phyloP scores from a whole-genome alignment of 257 asterid genomes.

The Osmanthus fragrans region DNA sequence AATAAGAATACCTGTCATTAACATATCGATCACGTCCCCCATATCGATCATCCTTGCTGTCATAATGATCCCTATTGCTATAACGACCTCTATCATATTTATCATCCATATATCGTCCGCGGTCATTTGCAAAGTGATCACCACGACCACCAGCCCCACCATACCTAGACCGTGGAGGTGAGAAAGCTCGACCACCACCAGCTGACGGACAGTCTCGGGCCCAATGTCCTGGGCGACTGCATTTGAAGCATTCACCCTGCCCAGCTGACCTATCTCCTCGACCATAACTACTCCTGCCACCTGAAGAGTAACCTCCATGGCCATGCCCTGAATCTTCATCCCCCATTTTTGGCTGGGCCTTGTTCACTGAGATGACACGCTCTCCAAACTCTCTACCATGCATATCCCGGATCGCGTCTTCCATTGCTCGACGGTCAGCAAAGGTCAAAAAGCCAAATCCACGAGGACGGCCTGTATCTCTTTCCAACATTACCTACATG shows the following conservation, averaged over 20 bases:
- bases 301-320: constrained; percentile 66
- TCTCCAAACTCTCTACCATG: constrained; percentile 91
- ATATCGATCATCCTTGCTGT: constrained; percentile 60
- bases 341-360: constrained; percentile 85
- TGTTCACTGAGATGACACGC: constrained; percentile 86
- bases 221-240: constrained; percentile 98
- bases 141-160: constrained; percentile 70
- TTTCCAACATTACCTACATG: constrained; percentile 80
- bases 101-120: constrained; percentile 79
- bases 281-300: constrained; percentile 63
- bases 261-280: constrained; percentile 73
- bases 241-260: constrained; percentile 93
- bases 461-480: constrained; percentile 98
- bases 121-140: constrained; percentile 75
- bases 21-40: constrained; percentile 64
- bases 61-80: constrained; percentile 79
- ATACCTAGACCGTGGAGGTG: constrained; percentile 81
- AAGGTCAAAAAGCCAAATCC: constrained; percentile 97
- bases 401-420: constrained; percentile 92
- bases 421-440: constrained; percentile 92
- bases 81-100: constrained; percentile 72
- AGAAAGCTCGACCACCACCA: constrained; percentile 71
- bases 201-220: constrained; percentile 92
- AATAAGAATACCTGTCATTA: constrained; percentile 56
- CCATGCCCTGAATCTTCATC: constrained; percentile 76